A percentile compares a stretch with the other conserved stretches of the same genome.
phyloP scores from a whole-genome alignment of 345 rosid species.

The Brassica cretica region DNA sequence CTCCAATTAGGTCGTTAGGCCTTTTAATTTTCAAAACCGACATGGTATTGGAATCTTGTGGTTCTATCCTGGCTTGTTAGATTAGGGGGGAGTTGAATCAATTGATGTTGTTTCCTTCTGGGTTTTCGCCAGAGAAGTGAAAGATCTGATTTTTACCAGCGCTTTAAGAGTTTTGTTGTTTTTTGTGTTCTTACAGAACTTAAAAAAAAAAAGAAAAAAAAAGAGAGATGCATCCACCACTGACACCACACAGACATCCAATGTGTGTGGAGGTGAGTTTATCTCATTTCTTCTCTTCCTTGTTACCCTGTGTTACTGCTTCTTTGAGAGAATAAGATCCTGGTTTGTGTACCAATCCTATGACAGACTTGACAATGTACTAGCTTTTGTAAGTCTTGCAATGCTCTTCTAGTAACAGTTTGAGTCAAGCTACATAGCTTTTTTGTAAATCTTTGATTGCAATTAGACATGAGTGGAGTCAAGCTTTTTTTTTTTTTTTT shows the following conservation, averaged over 20 bases:
- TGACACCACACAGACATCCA: constrained; percentile 86
- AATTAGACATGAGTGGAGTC: not conserved
- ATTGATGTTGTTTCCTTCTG: not conserved
- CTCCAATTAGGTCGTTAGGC: not conserved
- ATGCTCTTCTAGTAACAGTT: not conserved
- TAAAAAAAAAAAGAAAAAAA: too few species aligned
- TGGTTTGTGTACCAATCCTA: not conserved
- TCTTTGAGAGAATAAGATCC: not conserved
- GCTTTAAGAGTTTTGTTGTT: not conserved
- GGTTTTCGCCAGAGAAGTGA: not conserved
- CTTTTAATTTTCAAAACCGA: not conserved
- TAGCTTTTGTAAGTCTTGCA: not conserved
- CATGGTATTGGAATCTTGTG: not conserved
- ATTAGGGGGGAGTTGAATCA: not conserved
- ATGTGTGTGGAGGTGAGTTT: constrained; percentile 86
- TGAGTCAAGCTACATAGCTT: not conserved
- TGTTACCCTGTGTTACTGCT: not conserved
- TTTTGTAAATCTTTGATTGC: not conserved
- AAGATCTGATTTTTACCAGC: constrained; percentile 22
- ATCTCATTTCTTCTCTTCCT: not conserved
- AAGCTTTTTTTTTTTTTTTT: not conserved
- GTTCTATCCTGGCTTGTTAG: not conserved
- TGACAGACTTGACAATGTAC: not conserved
- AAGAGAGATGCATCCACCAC: constrained; percentile 80
- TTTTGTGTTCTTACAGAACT: constrained; percentile 5